Conservation (phyloP, 2,329 filamentous ascomycete genomes). For the Diaporthe citri region DNA sequence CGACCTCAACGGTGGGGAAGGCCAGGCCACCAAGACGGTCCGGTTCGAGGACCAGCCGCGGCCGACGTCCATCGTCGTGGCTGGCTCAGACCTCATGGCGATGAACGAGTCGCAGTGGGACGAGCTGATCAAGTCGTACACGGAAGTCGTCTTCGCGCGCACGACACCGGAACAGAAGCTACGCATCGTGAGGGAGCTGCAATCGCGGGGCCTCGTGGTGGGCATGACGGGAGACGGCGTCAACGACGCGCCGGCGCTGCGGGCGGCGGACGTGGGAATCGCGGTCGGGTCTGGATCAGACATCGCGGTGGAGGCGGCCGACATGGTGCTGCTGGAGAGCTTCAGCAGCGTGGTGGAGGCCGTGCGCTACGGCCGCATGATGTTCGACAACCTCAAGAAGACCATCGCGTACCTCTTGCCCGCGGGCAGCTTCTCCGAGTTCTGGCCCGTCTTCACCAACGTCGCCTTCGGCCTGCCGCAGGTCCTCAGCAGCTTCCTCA, state of each 20-base stretch:
- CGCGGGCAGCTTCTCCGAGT: slow-evolving; percentile 80
- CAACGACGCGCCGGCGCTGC: slow-evolving; percentile 86
- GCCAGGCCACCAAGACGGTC: slow-evolving; percentile 44
- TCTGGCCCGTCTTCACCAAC: slow-evolving; percentile 81
- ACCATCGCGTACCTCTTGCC: slow-evolving; percentile 80
- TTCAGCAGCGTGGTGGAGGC: slow-evolving; percentile 81
- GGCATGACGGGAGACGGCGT: slow-evolving; percentile 91
- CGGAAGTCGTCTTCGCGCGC: slow-evolving; percentile 81
- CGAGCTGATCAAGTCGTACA: slow-evolving; percentile 69
- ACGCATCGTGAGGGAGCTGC: slow-evolving; percentile 82
- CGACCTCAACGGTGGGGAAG: slow-evolving; percentile 40
- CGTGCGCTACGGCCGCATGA: slow-evolving; percentile 78
- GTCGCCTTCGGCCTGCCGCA: slow-evolving; percentile 80
- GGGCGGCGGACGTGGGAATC: slow-evolving; percentile 85
- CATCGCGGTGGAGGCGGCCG: slow-evolving; percentile 84
- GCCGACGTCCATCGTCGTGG: slow-evolving; percentile 70
- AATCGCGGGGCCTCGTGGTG: slow-evolving; percentile 73
- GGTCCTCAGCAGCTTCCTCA: slow-evolving; percentile 79
- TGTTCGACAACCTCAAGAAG: slow-evolving; percentile 87
- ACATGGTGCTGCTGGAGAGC: slow-evolving; percentile 83
- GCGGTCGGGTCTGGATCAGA: slow-evolving; percentile 85
- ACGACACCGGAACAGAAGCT: slow-evolving; percentile 86
- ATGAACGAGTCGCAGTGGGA: slow-evolving; percentile 79
- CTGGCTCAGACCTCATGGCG: slow-evolving; percentile 73
- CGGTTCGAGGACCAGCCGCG: slow-evolving; percentile 42